Evolutionary conservation across 2,329 filamentous ascomycete species (phyloP), one percentile per base, ranked within the genome.

Genomic region (Erysiphe pulchra): DNA sequence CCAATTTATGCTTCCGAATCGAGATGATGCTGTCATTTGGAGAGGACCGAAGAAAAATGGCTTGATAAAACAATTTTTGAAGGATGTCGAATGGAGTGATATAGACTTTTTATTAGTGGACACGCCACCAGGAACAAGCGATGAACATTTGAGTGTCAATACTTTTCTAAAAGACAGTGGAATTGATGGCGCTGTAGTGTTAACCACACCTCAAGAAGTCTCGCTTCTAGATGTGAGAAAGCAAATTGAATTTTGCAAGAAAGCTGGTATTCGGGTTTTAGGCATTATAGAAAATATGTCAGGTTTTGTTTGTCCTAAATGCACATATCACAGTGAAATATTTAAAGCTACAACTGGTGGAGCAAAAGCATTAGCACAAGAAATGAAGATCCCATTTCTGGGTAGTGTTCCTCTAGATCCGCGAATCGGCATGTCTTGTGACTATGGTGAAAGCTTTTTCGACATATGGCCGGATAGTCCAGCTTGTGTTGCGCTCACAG

Each of bases 241-340:
- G 63, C 90, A 98, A 62, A 87, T 98, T 48, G 87, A 98, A 57
- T 98, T 98, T 58, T 98, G 92, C 62, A 70, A 77, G 48, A 98
- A 98, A 63, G 90, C 90, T 0, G 84, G 82, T 4, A 95, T 98
- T 53, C 71, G 69, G 42, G 74, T 98, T 7, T 61, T 98, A 3
- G 90, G 90, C 0, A 67, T 98, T 37, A 90, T 93, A 14, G 90
- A 98, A 66, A 98, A 98, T 58, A 98, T 98, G 90, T 83, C 78
- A 48, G 84, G 85, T 3, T 98, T 95, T 55, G 86, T 98, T 45
- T 98, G 90, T 58, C 86, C 86, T 10, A 87, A 82, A 47, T 98
- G 90, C 62, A 81, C 75, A 46, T 76, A 85, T 52, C 67, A 75
- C 59, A 78, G 70, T 55, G 75, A 92, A 59, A 93, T 98, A 44